A percentile compares a stretch with the other conserved stretches of the same genome.
phyloP scores from a whole-genome alignment of 1,284 basidiomycete genomes.

The Pseudozyma tsukubaensis region DNA sequence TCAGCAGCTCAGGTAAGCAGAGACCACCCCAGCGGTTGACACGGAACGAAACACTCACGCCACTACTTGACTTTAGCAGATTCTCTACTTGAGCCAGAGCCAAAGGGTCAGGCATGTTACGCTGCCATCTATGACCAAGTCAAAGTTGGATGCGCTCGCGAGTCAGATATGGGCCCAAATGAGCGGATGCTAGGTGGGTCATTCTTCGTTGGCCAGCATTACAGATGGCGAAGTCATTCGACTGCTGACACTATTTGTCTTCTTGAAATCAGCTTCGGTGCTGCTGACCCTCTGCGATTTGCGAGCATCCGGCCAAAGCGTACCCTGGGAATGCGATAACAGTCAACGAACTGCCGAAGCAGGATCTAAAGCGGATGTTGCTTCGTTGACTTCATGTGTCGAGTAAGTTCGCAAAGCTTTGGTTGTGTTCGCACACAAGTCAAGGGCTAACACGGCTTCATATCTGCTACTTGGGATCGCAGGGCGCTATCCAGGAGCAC shows the following conservation, averaged over 20 bases:
- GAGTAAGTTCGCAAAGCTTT: too few relatives aligned
- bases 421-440: too few relatives aligned
- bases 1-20: conserved; percentile 17
- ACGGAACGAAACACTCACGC: neutral
- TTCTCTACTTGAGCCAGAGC: too few relatives aligned
- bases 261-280: conserved; percentile 15
- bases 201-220: too few relatives aligned
- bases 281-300: conserved; percentile 37
- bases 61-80: neutral
- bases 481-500: conserved; percentile 41
- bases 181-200: conserved; percentile 35
- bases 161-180: conserved; percentile 16
- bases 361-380: neutral
- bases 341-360: neutral
- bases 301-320: conserved; percentile 26
- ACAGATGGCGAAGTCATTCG: too few relatives aligned
- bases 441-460: conserved; percentile 2
- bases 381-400: conserved; percentile 14
- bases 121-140: conserved; percentile 31
- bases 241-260: neutral
- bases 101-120: conserved; percentile 17
- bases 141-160: conserved; percentile 13
- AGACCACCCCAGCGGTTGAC: neutral
- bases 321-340: conserved; percentile 26
- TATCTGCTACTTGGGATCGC: neutral